phyloP scores from a whole-genome alignment of 805 yeast genomes.

The Metschnikowia picachoensis region DNA sequence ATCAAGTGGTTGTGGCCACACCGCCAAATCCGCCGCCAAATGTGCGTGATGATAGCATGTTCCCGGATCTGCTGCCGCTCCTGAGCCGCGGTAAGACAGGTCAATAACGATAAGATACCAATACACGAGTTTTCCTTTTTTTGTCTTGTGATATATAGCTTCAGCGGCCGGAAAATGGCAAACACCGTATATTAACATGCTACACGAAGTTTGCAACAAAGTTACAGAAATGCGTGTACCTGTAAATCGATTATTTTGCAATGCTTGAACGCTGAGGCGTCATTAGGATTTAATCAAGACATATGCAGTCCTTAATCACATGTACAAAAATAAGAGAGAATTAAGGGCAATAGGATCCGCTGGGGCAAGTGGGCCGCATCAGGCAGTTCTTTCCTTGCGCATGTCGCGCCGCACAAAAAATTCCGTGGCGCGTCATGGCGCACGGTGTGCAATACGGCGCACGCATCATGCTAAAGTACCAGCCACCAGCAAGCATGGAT shows the following conservation, averaged over 20 bases:
- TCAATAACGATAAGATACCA: too few relatives aligned
- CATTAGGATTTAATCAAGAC: too few relatives aligned
- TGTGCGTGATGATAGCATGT: slow-evolving; percentile 8
- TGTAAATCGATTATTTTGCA: too few relatives aligned
- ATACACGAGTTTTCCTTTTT: too few relatives aligned
- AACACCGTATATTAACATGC: too few relatives aligned
- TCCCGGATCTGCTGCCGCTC: slow-evolving; percentile 9
- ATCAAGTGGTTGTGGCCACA: not conserved
- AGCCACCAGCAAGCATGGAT: slow-evolving; percentile 1
- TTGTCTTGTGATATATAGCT: not conserved
- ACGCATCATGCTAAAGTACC: not conserved
- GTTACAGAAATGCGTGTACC: too few relatives aligned
- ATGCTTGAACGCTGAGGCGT: too few relatives aligned
- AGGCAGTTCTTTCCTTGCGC: slow-evolving; percentile 4
- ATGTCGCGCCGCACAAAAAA: not conserved
- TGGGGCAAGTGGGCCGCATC: not conserved
- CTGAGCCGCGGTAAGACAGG: slow-evolving; percentile 3
- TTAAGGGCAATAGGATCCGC: not conserved
- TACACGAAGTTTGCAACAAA: too few relatives aligned
- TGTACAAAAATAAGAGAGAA: too few relatives aligned
- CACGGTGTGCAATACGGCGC: slow-evolving; percentile 4
- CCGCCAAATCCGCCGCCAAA: slow-evolving; percentile 7
- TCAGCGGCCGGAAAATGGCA: not conserved
- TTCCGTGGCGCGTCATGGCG: slow-evolving; percentile 7
- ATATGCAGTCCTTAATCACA: too few relatives aligned